phyloP scores from a whole-genome alignment of 768 basidiomycete species.

The Mycena belliarum region DNA sequence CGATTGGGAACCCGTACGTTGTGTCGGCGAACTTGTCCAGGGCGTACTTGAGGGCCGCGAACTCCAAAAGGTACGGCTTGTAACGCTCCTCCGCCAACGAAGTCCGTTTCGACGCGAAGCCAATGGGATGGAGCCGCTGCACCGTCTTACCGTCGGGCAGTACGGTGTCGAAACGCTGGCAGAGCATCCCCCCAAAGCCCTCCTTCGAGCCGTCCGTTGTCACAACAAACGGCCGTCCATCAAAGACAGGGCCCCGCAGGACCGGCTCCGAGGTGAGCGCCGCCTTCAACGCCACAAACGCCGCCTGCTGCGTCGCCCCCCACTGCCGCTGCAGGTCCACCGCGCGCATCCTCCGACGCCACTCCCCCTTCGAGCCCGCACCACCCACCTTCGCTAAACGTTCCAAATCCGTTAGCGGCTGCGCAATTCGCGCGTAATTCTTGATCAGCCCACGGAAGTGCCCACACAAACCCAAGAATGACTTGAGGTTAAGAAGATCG shows the following conservation, averaged over 20 bases:
- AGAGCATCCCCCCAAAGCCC: constrained; percentile 4
- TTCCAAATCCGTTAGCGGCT: no score
- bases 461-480: no score
- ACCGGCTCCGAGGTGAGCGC: neutral
- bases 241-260: constrained; percentile 16
- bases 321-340: no score
- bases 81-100: constrained; percentile 31
- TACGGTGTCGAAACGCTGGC: constrained; percentile 19
- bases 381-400: no score
- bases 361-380: no score
- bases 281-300: neutral
- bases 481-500: no score
- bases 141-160: constrained; percentile 12
- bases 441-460: no score
- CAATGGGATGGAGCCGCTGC: constrained; percentile 27
- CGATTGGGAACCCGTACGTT: constrained; percentile 26
- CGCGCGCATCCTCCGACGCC: no score
- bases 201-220: neutral
- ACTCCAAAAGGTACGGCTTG: constrained; percentile 23
- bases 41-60: neutral
- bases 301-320: neutral
- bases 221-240: neutral
- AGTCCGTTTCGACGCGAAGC: constrained; percentile 34
- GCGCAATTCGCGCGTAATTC: no score
- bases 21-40: constrained; percentile 21